These are phyloP conservation scores for Candida glucosophila DNA, from an alignment of 1,139 yeast genomes.

Conservation along the genomic window DNA sequence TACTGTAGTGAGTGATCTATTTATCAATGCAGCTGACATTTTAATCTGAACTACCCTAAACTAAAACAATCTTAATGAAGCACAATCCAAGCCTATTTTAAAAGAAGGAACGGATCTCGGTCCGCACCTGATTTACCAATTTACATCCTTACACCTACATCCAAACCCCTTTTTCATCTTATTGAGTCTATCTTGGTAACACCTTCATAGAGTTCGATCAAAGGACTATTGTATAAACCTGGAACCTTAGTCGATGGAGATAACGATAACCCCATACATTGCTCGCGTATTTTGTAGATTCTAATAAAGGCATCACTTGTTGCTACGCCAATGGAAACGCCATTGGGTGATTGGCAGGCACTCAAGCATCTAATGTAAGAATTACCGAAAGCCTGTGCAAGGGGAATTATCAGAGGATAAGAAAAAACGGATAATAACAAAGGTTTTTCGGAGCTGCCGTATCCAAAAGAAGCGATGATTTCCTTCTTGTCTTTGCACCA, in stretches of 20 bases:
- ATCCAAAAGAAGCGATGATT: conserved; percentile 75
- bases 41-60: too few species aligned
- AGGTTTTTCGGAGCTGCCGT: conserved; percentile 45
- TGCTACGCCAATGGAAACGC: conserved; percentile 56
- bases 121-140: too few species aligned
- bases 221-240: conserved; percentile 44
- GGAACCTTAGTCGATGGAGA: conserved; percentile 25
- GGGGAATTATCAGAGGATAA: conserved; percentile 53
- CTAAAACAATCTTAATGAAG: background rate
- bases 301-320: conserved; percentile 70
- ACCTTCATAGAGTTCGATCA: conserved; percentile 54
- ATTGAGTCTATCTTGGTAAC: conserved; percentile 15
- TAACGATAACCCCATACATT: conserved; percentile 9
- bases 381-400: conserved; percentile 43
- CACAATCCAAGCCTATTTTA: background rate
- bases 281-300: conserved; percentile 63
- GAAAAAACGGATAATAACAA: conserved; percentile 46
- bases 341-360: conserved; percentile 59
- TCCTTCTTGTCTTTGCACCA: conserved; percentile 67
- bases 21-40: conserved; percentile 56
- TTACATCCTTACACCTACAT: too few species aligned
- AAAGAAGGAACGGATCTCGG: too few species aligned
- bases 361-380: conserved; percentile 52
- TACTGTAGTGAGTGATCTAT: conserved; percentile 69
- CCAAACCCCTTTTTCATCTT: too few species aligned